Evolutionary conservation across 2,329 filamentous ascomycete genomes (phyloP).

Genomic region (Cladophialophora bantiana): DNA sequence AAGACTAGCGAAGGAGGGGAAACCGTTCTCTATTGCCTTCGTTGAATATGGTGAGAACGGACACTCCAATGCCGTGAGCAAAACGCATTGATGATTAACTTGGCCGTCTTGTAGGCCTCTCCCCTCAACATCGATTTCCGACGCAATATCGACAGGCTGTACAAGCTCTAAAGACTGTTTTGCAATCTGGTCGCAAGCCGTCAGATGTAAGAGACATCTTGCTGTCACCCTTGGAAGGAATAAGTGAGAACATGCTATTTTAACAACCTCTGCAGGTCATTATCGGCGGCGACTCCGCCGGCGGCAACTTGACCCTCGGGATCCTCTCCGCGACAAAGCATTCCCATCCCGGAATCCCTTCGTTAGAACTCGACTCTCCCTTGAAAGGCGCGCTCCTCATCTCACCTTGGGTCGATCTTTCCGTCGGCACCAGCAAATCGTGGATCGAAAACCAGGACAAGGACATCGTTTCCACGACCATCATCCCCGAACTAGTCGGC

Average conservation of each 20-base stretch:
- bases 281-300: slow-evolving; percentile 33
- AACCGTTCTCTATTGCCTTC: slow-evolving; percentile 12
- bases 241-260: background rate
- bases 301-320: slow-evolving; percentile 27
- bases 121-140: slow-evolving; percentile 8
- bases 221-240: background rate
- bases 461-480: slow-evolving; percentile 1
- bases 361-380: background rate
- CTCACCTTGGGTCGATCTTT: slow-evolving; percentile 22
- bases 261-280: slow-evolving; percentile 21
- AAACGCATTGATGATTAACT: background rate
- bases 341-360: background rate
- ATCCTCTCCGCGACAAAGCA: slow-evolving; percentile 23
- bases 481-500: background rate
- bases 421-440: background rate
- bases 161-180: slow-evolving; percentile 16
- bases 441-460: slow-evolving; percentile 14
- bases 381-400: slow-evolving; percentile 24
- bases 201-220: slow-evolving; percentile 18
- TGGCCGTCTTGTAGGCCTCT: background rate
- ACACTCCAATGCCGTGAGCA: background rate
- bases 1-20: slow-evolving; percentile 1
- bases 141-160: slow-evolving; percentile 20
- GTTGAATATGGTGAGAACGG: slow-evolving; percentile 21
- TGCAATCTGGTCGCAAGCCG: slow-evolving; percentile 12